A percentile compares a stretch with the other conserved stretches of the same genome.
Evolutionary conservation across 2,329 filamentous ascomycete species (phyloP).

Genomic region (Fusarium floridanum): DNA sequence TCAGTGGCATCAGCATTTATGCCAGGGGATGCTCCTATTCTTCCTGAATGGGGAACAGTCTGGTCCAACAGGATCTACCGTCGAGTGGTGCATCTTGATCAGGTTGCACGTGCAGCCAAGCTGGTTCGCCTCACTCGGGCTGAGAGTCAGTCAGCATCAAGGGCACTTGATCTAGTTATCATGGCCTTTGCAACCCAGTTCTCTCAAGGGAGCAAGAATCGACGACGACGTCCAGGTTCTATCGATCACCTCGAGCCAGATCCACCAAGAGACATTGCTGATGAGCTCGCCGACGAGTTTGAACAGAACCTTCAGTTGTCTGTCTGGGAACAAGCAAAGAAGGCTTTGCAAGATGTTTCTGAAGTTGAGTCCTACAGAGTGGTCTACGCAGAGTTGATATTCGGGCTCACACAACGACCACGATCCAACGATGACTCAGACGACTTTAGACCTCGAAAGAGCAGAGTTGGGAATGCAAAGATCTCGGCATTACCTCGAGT

Average conservation of each 20-base stretch:
- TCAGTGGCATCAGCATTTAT: neutral
- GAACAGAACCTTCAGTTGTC: slow-evolving; percentile 52
- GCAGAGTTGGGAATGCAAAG: neutral
- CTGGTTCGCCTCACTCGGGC: slow-evolving; percentile 53
- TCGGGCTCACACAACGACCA: slow-evolving; percentile 53
- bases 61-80: slow-evolving; percentile 63
- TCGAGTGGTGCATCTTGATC: slow-evolving; percentile 61
- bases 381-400: slow-evolving; percentile 55
- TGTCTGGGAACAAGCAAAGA: slow-evolving; percentile 54
- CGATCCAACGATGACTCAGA: slow-evolving; percentile 7
- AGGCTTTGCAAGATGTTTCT: slow-evolving; percentile 49
- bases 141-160: slow-evolving; percentile 56
- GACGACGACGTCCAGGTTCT: slow-evolving; percentile 5
- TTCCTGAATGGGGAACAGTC: slow-evolving; percentile 53
- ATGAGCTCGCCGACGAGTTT: slow-evolving; percentile 49
- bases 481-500: slow-evolving; percentile 20
- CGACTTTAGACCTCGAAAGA: neutral
- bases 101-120: slow-evolving; percentile 53
- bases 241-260: neutral
- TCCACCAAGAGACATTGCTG: slow-evolving; percentile 9
- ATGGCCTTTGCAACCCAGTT: slow-evolving; percentile 67
- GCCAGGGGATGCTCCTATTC: slow-evolving; percentile 32
- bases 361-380: slow-evolving; percentile 54
- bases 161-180: slow-evolving; percentile 60
- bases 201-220: slow-evolving; percentile 52